A percentile compares a stretch with the other conserved stretches of the same genome.
phyloP scores from a whole-genome alignment of 345 rosid genomes.

The Passiflora organensis region DNA sequence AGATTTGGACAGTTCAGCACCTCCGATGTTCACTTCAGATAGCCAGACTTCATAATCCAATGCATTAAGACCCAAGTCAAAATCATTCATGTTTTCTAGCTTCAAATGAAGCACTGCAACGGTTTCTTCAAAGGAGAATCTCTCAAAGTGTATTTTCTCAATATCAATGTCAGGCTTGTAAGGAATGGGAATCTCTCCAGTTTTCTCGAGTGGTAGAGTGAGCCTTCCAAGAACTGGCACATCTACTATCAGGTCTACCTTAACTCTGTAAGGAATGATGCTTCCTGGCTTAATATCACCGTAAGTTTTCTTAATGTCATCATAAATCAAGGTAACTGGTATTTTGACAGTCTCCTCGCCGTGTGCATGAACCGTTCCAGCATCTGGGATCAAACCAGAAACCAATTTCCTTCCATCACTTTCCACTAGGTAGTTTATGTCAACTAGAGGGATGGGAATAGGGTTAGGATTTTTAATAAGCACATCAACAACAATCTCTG shows the following conservation, averaged over 20 bases:
- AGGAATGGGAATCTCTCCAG: slow-evolving; percentile 97
- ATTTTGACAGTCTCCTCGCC: slow-evolving; percentile 95
- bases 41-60: slow-evolving; percentile 89
- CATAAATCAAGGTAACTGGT: slow-evolving; percentile 74
- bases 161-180: slow-evolving; percentile 86
- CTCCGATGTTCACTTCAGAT: slow-evolving; percentile 59
- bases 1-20: slow-evolving; percentile 61
- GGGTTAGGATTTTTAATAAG: slow-evolving; percentile 94
- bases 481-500: slow-evolving; percentile 77
- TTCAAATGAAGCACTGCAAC: slow-evolving; percentile 79
- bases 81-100: slow-evolving; percentile 83
- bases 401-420: slow-evolving; percentile 86
- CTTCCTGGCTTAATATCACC: slow-evolving; percentile 81
- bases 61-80: slow-evolving; percentile 72
- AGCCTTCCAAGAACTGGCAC: slow-evolving; percentile 86
- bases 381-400: slow-evolving; percentile 90
- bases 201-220: slow-evolving; percentile 80
- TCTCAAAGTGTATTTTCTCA: slow-evolving; percentile 73
- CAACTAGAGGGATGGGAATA: slow-evolving; percentile 78
- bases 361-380: slow-evolving; percentile 81
- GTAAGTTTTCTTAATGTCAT: slow-evolving; percentile 74
- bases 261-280: slow-evolving; percentile 79
- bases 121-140: slow-evolving; percentile 80
- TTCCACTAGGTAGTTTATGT: slow-evolving; percentile 74
- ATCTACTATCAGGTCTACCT: slow-evolving; percentile 79